Evolutionary conservation across 306 rosid species (phyloP).

Genomic region (Dalbergia cultrata): DNA sequence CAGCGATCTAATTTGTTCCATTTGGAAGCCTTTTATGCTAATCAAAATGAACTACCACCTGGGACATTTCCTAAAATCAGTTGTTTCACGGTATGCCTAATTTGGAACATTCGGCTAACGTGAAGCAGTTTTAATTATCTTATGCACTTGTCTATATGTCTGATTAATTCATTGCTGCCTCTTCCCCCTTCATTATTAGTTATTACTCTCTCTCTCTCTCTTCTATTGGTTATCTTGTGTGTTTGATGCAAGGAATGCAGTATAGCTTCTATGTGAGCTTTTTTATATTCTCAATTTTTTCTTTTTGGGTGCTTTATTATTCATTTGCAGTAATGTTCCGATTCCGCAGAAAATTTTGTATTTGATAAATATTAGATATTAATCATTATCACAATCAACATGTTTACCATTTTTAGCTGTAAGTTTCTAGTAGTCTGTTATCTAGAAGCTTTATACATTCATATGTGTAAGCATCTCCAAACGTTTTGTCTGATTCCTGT

Average conservation of each 20-base stretch:
- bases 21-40: constrained; percentile 79
- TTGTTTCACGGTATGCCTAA: constrained; percentile 68
- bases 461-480: constrained; percentile 14
- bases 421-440: neutral
- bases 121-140: constrained; percentile 22
- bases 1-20: constrained; percentile 66
- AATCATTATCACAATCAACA: constrained; percentile 20
- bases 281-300: neutral
- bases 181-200: constrained; percentile 1
- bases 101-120: constrained; percentile 35
- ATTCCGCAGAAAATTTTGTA: neutral
- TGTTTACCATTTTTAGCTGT: neutral
- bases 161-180: neutral
- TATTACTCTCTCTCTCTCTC: neutral
- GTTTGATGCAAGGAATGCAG: constrained; percentile 24
- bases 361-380: neutral
- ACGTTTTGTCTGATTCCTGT: constrained; percentile 14
- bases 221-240: neutral
- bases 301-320: neutral
- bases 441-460: constrained; percentile 21
- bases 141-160: neutral
- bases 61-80: constrained; percentile 67
- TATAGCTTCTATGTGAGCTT: constrained; percentile 5
- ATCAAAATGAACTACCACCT: constrained; percentile 70
- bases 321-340: constrained; percentile 19